Evolutionary conservation across 2,329 filamentous ascomycete genomes (phyloP).

Genomic region (Claviceps fusiformis): DNA sequence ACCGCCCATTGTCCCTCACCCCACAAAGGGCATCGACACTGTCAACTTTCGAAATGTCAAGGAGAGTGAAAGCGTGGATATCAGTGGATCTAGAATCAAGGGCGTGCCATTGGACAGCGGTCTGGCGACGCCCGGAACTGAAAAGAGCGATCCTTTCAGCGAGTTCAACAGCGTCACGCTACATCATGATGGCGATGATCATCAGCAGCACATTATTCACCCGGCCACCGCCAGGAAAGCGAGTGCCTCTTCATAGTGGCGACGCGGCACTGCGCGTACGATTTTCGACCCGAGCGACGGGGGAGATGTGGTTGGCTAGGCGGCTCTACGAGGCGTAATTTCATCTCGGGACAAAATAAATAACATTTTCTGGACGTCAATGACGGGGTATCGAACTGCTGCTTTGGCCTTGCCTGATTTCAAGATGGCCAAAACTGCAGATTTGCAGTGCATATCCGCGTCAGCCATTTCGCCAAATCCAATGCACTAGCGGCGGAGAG

Average conservation of each 20-base stretch:
- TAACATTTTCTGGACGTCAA: neutral
- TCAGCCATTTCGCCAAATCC: neutral
- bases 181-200: conserved; percentile 86
- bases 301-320: neutral
- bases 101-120: conserved; percentile 80
- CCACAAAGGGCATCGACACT: conserved; percentile 81
- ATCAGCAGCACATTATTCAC: conserved; percentile 21
- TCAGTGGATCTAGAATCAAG: conserved; percentile 52
- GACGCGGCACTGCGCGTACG: neutral
- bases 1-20: conserved; percentile 87
- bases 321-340: neutral
- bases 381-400: neutral
- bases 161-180: conserved; percentile 98
- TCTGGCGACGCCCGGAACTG: conserved; percentile 69
- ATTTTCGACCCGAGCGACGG: neutral
- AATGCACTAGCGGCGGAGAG: neutral
- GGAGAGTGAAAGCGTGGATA: conserved; percentile 89
- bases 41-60: conserved; percentile 97
- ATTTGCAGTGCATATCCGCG: neutral
- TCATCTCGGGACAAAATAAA: neutral
- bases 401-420: neutral
- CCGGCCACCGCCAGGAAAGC: conserved; percentile 4
- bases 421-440: neutral
- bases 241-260: conserved; percentile 5
- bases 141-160: conserved; percentile 81